Evolutionary conservation across 2,329 filamentous ascomycete species (phyloP), one percentile per base, ranked within the genome.

Genomic region (Penicillium thymicola): DNA sequence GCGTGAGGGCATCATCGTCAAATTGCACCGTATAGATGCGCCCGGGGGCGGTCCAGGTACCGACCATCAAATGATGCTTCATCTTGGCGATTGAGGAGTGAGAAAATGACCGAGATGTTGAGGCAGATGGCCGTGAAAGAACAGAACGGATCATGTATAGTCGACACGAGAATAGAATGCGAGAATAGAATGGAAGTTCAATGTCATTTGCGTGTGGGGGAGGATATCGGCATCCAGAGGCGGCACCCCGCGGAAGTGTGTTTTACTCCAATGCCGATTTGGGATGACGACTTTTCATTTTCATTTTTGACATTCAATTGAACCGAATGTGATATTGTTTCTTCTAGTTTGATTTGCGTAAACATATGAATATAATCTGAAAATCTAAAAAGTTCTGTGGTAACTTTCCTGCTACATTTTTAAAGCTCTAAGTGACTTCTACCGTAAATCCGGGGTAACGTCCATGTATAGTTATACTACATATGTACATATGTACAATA

Each of bases 21-120:
- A 96, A 96, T 59, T 87, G 85, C 58, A 96, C 88, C 0, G 90
- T 95, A 76, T 94, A 94, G 69, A 96, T 94, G 72, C 90, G 89
- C 45, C 90, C 91, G 54, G 91, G 91, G 57, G 89, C 89, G 59
- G 90, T 93, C 90, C 91, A 96, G 54, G 91, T 96, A 61, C 91
- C 91, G 69, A 93, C 86, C 89, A 96, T 94, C 71, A 96, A 81
- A 78, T 95, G 90, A 74, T 96, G 91, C 71, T 89, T 86, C 88
- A 93, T 93, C 59, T 72, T 82, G 61, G 50, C 54, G 52, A 43
- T 14, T 49, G 61, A 13, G 21, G 59, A 54, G 13, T 51, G 46
- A 13, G 59, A 62, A 30, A 66, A 62, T 27, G 46, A 36, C 28
- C 61, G 59, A 25, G 23, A 16, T 37, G 48, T 42, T 23, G 57